phyloP scores from a whole-genome alignment of 768 basidiomycete genomes.

The Boletus eberwhitei region DNA sequence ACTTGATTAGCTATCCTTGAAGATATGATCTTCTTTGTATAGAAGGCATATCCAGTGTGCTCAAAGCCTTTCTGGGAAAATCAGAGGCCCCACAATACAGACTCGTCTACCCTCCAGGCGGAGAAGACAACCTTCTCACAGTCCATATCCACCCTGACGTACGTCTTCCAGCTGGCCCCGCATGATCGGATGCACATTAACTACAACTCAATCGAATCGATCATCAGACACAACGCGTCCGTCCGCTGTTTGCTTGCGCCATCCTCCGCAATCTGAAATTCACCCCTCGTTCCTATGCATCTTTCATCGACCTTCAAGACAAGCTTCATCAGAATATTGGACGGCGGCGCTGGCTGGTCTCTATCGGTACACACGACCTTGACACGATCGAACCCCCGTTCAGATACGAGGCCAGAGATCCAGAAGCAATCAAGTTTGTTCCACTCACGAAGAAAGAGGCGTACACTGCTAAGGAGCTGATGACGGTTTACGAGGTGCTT shows the following conservation, averaged over 20 bases:
- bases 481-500: conserved; percentile 87
- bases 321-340: conserved; percentile 97
- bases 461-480: conserved; percentile 86
- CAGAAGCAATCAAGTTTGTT: conserved; percentile 87
- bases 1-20: conserved; percentile 8
- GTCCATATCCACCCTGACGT: conserved; percentile 74
- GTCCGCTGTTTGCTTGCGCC: conserved; percentile 90
- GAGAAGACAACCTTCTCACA: conserved; percentile 61
- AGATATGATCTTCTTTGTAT: conserved; percentile 98
- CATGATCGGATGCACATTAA: neutral
- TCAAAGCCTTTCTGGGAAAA: conserved; percentile 78
- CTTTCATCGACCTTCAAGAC: conserved; percentile 99
- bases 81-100: conserved; percentile 67
- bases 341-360: conserved; percentile 82
- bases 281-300: conserved; percentile 84
- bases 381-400: conserved; percentile 87
- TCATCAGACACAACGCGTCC: conserved; percentile 68
- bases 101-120: conserved; percentile 67
- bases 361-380: conserved; percentile 97
- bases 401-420: conserved; percentile 77
- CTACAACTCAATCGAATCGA: neutral
- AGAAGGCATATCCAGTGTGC: conserved; percentile 88
- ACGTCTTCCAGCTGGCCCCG: conserved; percentile 16
- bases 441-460: conserved; percentile 78
- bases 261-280: conserved; percentile 89